These are phyloP conservation scores for Lactarius deliciosus DNA, from an alignment of 768 basidiomycete genomes.

Conservation along the genomic window DNA sequence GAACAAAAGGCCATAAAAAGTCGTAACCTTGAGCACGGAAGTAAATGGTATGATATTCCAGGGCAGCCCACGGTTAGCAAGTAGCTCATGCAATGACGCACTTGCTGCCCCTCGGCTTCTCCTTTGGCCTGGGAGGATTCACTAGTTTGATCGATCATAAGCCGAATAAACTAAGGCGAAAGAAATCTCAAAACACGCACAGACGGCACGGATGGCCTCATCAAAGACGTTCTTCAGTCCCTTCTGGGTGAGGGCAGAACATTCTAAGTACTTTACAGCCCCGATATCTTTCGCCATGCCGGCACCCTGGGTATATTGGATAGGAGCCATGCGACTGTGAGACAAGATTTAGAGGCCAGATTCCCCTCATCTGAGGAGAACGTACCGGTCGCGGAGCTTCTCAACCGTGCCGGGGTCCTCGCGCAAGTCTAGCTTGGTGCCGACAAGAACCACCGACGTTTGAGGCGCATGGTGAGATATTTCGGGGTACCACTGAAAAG, in stretches of 20 bases:
- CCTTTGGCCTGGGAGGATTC: slow-evolving; percentile 66
- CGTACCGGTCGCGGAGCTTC: slow-evolving; percentile 87
- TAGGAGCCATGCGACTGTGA: slow-evolving; percentile 89
- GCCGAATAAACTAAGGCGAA: slow-evolving; percentile 3
- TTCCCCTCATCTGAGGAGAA: slow-evolving; percentile 3
- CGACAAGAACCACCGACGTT: slow-evolving; percentile 90
- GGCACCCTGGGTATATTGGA: slow-evolving; percentile 88
- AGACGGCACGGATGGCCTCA: slow-evolving; percentile 95
- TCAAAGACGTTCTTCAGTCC: slow-evolving; percentile 99
- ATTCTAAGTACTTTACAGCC: slow-evolving; percentile 95
- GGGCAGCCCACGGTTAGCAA: slow-evolving; percentile 30
- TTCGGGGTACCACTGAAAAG: slow-evolving; percentile 86
- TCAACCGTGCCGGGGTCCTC: slow-evolving; percentile 93
- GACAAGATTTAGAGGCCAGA: slow-evolving; percentile 2
- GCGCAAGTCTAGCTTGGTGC: slow-evolving; percentile 96
- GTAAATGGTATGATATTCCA: slow-evolving; percentile 65
- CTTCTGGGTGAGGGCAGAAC: slow-evolving; percentile 96
- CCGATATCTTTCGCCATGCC: slow-evolving; percentile 91
- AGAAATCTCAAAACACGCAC: slow-evolving; percentile 50
- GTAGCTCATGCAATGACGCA: slow-evolving; percentile 62
- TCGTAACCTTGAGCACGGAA: slow-evolving; percentile 65
- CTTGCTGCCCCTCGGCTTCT: slow-evolving; percentile 49
- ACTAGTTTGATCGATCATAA: slow-evolving; percentile 44
- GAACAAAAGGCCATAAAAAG: slow-evolving; percentile 44
- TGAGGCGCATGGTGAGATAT: slow-evolving; percentile 96